Percentiles rank a stretch among this genome's conserved stretches.
Conservation (phyloP, 768 basidiomycete genomes). For the Sporobolomyces pararoseus region DNA sequence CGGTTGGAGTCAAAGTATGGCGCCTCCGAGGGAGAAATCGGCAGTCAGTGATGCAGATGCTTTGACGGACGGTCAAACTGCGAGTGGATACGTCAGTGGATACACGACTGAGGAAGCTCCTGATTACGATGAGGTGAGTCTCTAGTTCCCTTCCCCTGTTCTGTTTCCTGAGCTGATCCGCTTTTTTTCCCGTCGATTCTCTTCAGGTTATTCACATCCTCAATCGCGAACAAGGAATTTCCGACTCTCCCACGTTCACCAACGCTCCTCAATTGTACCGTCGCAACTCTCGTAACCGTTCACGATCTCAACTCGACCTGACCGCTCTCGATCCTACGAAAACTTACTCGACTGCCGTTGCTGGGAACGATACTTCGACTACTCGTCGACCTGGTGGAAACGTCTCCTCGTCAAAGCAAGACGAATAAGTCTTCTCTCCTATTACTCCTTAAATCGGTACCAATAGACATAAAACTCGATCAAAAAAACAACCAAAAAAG, state of each 20-base stretch:
- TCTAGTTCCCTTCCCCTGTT: neutral
- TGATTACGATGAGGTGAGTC: constrained; percentile 39
- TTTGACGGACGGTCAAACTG: constrained; percentile 25
- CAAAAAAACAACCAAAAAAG: neutral
- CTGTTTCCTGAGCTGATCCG: neutral
- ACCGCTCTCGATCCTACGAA: constrained; percentile 19
- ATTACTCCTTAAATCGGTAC: neutral
- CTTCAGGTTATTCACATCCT: constrained; percentile 42
- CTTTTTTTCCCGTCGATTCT: neutral
- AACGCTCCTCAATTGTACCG: constrained; percentile 7
- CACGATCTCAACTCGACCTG: constrained; percentile 31
- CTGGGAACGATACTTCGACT: neutral
- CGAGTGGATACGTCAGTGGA: constrained; percentile 33
- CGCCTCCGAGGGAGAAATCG: constrained; percentile 70
- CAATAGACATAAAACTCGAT: neutral
- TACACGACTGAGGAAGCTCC: constrained; percentile 41
- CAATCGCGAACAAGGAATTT: constrained; percentile 31
- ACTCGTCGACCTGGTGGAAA: constrained; percentile 6
- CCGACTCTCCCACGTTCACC: constrained; percentile 11
- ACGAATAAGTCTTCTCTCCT: neutral
- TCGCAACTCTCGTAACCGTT: constrained; percentile 20
- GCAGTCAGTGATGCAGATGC: constrained; percentile 56
- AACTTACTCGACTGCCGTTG: neutral
- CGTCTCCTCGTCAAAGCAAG: neutral
- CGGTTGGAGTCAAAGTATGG: constrained; percentile 68